Evolutionary conservation across 108 stramenopile genomes (phyloP), one percentile per base, ranked within the genome.

Genomic region (Nitzschia palea): DNA sequence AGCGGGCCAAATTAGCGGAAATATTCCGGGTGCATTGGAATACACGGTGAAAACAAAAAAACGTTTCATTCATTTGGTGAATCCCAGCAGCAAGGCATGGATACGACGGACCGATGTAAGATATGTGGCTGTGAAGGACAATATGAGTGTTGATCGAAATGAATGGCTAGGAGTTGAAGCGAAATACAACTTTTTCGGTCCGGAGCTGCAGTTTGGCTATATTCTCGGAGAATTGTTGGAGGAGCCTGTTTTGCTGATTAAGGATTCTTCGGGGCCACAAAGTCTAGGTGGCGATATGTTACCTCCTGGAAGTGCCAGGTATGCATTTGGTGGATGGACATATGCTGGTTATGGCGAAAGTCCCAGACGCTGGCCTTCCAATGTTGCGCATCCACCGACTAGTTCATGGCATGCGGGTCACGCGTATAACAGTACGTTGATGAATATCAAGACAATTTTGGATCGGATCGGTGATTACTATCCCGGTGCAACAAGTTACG

Each of bases 181-280:
- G 15, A 33, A 51, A 22, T 26, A 67, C 42, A 31, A 44, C 9
- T 52, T 61, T 26, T 78, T 82, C 62, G 82, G 82, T 5, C 82
- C 82, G 17, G 82, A 83, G 52, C 58, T 83, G 9, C 74, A 68
- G 20, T 52, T 83, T 22, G 82, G 78, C 6, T 59, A 71, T 33
- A 60, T 73, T 17, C 9, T 83, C 48, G 78, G 70, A 42, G 44
- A 72, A 30, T 35, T 45, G 14, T 65, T 54, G 15, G 70, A 67
- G n/a, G 70, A 67, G 28, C 81, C 81, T 3, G 56, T 79, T 6
- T 4, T 83, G 20, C 14, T 83, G 29, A 15, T 83, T 20, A 83
- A 83, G 54, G 53, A 44, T 15, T 71, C 67, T 25, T 67, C 54
- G 17, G 71, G 74, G 18, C 60, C 73, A 56, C 48, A 70, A 15